A percentile compares a stretch with the other conserved stretches of the same genome.
These are phyloP conservation scores for Gamsiella multidivaricata DNA, from an alignment of 192 early-diverging fungal genomes.

Conservation along the genomic window DNA sequence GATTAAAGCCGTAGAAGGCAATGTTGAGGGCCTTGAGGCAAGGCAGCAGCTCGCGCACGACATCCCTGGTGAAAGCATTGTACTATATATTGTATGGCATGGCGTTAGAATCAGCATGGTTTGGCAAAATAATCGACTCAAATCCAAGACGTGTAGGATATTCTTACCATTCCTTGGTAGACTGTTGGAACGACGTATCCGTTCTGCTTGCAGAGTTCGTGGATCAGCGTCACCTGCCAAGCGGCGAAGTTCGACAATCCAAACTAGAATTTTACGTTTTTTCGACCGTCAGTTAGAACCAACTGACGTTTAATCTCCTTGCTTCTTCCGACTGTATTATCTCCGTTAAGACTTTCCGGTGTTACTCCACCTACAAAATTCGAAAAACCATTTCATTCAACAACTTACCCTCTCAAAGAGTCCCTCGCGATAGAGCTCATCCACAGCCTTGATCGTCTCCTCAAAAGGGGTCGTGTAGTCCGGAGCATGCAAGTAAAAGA, in stretches of 20 bases:
- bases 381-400: not conserved
- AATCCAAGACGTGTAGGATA: not conserved
- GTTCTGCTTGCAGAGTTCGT: conserved; percentile 45
- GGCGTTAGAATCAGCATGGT: no score
- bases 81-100: conserved; percentile 22
- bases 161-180: conserved; percentile 50
- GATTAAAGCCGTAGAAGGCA: conserved; percentile 76
- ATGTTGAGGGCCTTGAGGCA: conserved; percentile 67
- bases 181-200: conserved; percentile 51
- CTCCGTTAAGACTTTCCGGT: no score
- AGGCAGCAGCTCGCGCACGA: conserved; percentile 64
- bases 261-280: conserved; percentile 16
- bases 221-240: conserved; percentile 41
- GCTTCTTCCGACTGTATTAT: no score
- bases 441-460: conserved; percentile 62
- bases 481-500: conserved; percentile 76
- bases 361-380: no score
- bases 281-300: no score
- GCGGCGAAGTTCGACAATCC: conserved; percentile 48
- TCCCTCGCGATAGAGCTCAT: conserved; percentile 66
- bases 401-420: conserved; percentile 54
- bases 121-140: not conserved
- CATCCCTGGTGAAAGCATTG: conserved; percentile 56
- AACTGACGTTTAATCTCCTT: no score
- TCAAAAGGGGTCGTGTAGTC: conserved; percentile 66